These are phyloP conservation scores for Dactylellina haptotyla DNA, from an alignment of 2,329 filamentous ascomycete genomes.

Conservation along the genomic window DNA sequence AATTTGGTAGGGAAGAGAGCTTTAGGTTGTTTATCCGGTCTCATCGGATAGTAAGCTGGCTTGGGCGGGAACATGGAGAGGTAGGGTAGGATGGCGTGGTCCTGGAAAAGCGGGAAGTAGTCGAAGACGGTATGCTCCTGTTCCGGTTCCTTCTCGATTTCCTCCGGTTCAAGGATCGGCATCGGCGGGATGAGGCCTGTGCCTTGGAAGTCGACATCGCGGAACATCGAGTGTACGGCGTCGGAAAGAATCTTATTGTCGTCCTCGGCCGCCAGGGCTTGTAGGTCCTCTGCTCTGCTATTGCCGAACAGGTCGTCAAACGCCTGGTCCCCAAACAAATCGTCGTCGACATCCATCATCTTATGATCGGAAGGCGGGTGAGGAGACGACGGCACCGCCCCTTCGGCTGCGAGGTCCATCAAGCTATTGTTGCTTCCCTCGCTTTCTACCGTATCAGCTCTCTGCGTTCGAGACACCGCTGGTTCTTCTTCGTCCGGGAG, in stretches of 20 bases:
- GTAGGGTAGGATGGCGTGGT: slow-evolving; percentile 78
- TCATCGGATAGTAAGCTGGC: slow-evolving; percentile 80
- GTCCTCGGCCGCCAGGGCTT: slow-evolving; percentile 56
- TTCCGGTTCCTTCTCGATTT: background rate
- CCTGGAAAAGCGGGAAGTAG: slow-evolving; percentile 82
- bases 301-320: slow-evolving; percentile 59
- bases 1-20: slow-evolving; percentile 86
- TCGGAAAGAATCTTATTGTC: slow-evolving; percentile 29
- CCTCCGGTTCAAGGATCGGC: slow-evolving; percentile 8
- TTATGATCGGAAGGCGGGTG: slow-evolving; percentile 25
- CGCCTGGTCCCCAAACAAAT: slow-evolving; percentile 64
- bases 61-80: slow-evolving; percentile 82
- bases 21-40: slow-evolving; percentile 80
- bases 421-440: slow-evolving; percentile 59
- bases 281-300: slow-evolving; percentile 42
- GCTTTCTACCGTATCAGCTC: slow-evolving; percentile 40
- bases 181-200: slow-evolving; percentile 26
- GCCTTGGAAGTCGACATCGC: slow-evolving; percentile 44
- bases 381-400: slow-evolving; percentile 7
- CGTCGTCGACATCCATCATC: slow-evolving; percentile 51
- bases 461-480: slow-evolving; percentile 15
- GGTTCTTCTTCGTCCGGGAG: slow-evolving; percentile 78
- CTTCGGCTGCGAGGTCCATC: slow-evolving; percentile 56
- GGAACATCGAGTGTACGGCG: slow-evolving; percentile 34
- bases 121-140: slow-evolving; percentile 71